A percentile compares a stretch with the other conserved stretches of the same genome.
phyloP scores from a whole-genome alignment of 2,329 filamentous ascomycete genomes.

The Alternaria burnsii region DNA sequence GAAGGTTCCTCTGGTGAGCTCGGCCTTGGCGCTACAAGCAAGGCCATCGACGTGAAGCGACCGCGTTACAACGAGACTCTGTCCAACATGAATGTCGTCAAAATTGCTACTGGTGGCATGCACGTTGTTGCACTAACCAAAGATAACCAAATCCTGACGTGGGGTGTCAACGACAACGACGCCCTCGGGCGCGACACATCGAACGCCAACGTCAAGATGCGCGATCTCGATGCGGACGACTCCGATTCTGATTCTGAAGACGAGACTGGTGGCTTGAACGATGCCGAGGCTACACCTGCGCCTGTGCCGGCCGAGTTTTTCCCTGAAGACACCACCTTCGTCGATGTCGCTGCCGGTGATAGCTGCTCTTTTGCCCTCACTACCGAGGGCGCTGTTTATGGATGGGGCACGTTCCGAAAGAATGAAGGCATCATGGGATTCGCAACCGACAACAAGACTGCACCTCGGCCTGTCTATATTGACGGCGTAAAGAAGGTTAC shows the following conservation, averaged over 20 bases:
- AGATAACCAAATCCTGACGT: constrained; percentile 83
- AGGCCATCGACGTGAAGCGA: constrained; percentile 75
- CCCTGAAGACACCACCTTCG: constrained; percentile 68
- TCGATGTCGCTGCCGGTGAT: constrained; percentile 75
- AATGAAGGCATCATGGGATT: constrained; percentile 74
- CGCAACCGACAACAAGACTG: constrained; percentile 54
- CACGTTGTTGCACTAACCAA: constrained; percentile 79
- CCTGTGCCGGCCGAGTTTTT: constrained; percentile 66
- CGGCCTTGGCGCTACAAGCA: constrained; percentile 74
- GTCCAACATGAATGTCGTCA: constrained; percentile 71
- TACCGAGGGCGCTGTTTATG: constrained; percentile 77
- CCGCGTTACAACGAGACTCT: constrained; percentile 74
- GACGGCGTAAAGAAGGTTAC: constrained; percentile 72
- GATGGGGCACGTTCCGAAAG: constrained; percentile 83
- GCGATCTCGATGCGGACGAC: constrained; percentile 62
- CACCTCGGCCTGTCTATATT: constrained; percentile 62
- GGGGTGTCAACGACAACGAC: constrained; percentile 88
- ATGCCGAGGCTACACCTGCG: constrained; percentile 73
- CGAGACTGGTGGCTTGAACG: constrained; percentile 72
- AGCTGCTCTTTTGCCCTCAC: constrained; percentile 80
- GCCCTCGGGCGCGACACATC: constrained; percentile 78
- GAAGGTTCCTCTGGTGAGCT: constrained; percentile 84
- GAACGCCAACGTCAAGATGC: constrained; percentile 68
- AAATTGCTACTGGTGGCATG: constrained; percentile 83
- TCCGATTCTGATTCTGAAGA: constrained; percentile 55